Evolutionary conservation across 2,329 filamentous ascomycete species (phyloP).

Genomic region (Emmonsiellopsis sp.): DNA sequence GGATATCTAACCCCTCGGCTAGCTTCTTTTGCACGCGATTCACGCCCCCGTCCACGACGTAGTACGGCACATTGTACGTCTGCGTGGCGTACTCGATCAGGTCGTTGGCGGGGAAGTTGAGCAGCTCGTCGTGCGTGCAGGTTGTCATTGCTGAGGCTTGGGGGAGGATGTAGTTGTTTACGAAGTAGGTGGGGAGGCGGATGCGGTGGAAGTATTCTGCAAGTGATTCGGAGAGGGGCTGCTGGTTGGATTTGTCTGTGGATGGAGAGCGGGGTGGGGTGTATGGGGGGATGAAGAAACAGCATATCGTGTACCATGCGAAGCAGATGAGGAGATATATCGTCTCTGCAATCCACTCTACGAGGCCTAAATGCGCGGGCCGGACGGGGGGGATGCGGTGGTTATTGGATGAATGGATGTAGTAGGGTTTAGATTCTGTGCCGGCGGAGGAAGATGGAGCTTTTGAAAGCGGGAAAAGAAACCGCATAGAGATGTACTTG

Average conservation of each 20-base stretch:
- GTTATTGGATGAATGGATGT: slow-evolving; percentile 47
- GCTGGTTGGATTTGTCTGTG: not conserved
- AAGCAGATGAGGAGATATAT: slow-evolving; percentile 42
- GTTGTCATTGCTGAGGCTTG: slow-evolving; percentile 48
- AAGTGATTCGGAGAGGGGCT: slow-evolving; percentile 34
- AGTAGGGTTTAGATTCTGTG: slow-evolving; percentile 30
- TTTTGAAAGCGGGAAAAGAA: slow-evolving; percentile 46
- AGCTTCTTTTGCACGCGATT: slow-evolving; percentile 42
- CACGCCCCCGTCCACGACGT: slow-evolving; percentile 43
- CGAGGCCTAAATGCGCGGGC: slow-evolving; percentile 24
- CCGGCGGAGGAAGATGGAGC: slow-evolving; percentile 7
- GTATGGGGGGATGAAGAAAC: slow-evolving; percentile 38
- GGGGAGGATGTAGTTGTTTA: slow-evolving; percentile 44
- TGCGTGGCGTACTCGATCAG: slow-evolving; percentile 43
- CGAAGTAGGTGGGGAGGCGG: slow-evolving; percentile 40
- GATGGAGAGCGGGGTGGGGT: slow-evolving; percentile 5
- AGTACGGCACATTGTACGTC: slow-evolving; percentile 43
- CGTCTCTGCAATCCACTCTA: slow-evolving; percentile 37
- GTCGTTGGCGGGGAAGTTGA: slow-evolving; percentile 47
- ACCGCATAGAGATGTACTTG: slow-evolving; percentile 41
- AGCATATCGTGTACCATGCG: slow-evolving; percentile 46
- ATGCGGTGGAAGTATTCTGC: slow-evolving; percentile 44
- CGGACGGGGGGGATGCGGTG: slow-evolving; percentile 41
- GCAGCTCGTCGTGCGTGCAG: slow-evolving; percentile 43
- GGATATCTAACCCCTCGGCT: slow-evolving; percentile 32